These are phyloP conservation scores for Coprinopsis cinerea DNA, from an alignment of 768 basidiomycete species.

Conservation along the genomic window DNA sequence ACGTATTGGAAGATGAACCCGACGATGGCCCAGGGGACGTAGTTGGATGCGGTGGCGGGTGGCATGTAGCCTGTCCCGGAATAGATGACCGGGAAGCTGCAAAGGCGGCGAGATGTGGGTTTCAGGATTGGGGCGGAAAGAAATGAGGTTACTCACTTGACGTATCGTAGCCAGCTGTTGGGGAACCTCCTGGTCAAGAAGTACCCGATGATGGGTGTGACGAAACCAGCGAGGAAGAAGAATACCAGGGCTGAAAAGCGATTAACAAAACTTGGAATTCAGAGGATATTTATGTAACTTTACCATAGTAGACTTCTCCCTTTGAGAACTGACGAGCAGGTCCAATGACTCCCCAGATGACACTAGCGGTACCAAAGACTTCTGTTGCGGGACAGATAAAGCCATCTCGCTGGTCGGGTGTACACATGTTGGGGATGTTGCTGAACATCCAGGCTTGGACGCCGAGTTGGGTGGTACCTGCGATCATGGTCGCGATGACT, in stretches of 20 bases:
- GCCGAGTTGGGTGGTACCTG: conserved; percentile 67
- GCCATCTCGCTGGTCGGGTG: conserved; percentile 43
- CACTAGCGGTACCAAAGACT: conserved; percentile 74
- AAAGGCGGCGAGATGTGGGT: background rate
- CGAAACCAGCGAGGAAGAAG: conserved; percentile 75
- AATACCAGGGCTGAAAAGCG: conserved; percentile 40
- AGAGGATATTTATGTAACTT: conserved; percentile 3
- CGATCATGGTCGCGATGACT: conserved; percentile 59
- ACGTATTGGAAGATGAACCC: conserved; percentile 63
- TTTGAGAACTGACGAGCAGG: conserved; percentile 64
- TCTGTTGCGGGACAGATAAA: conserved; percentile 68
- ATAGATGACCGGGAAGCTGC: conserved; percentile 52
- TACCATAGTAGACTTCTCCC: conserved; percentile 55
- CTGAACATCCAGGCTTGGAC: conserved; percentile 78
- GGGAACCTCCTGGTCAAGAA: conserved; percentile 55
- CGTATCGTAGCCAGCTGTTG: conserved; percentile 50
- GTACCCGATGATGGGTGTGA: conserved; percentile 53
- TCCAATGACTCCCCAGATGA: conserved; percentile 82
- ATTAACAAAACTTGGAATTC: background rate
- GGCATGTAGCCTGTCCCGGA: conserved; percentile 56
- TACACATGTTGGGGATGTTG: conserved; percentile 60
- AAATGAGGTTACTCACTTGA: conserved; percentile 44
- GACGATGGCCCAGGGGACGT: conserved; percentile 59
- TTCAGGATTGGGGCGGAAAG: background rate
- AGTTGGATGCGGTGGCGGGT: conserved; percentile 63